Evolutionary conservation across 495 filamentous ascomycete genomes (phyloP).

Genomic region (Tuber brumale): DNA sequence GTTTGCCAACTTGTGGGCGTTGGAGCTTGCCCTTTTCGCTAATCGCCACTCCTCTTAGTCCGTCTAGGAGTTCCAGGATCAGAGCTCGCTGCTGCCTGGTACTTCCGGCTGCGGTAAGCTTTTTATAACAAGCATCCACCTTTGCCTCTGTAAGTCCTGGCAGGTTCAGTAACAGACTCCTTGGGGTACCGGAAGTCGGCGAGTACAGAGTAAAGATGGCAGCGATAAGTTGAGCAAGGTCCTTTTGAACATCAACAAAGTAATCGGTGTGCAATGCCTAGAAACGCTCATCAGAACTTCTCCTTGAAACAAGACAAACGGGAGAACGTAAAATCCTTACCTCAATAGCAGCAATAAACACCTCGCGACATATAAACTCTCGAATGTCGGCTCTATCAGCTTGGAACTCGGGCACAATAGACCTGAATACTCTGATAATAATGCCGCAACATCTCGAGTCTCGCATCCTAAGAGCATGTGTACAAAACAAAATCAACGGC

Average conservation of each 20-base stretch:
- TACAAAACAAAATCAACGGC: slow-evolving; percentile 82
- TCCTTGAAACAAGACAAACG: neutral
- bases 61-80: slow-evolving; percentile 78
- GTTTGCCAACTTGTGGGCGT: slow-evolving; percentile 43
- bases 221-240: slow-evolving; percentile 81
- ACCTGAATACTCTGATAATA: slow-evolving; percentile 74
- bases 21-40: slow-evolving; percentile 82
- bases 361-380: slow-evolving; percentile 65
- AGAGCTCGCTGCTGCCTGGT: slow-evolving; percentile 72
- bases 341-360: slow-evolving; percentile 46
- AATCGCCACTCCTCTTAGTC: slow-evolving; percentile 80
- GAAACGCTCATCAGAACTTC: slow-evolving; percentile 52
- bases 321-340: slow-evolving; percentile 61
- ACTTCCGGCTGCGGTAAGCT: slow-evolving; percentile 48
- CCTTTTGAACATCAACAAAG: slow-evolving; percentile 93
- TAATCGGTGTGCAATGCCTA: slow-evolving; percentile 88
- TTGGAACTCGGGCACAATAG: slow-evolving; percentile 72
- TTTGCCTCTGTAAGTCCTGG: slow-evolving; percentile 52
- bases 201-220: slow-evolving; percentile 71
- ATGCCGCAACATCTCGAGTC: slow-evolving; percentile 83
- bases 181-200: slow-evolving; percentile 54
- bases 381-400: slow-evolving; percentile 59
- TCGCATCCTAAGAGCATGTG: slow-evolving; percentile 80
- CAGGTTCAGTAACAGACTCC: slow-evolving; percentile 51
- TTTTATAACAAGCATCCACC: slow-evolving; percentile 57